Percentiles rank a stretch among this genome's conserved stretches.
These are phyloP conservation scores for Nannochloris sp. DNA, from an alignment of 139 green algal species.

Conservation along the genomic window DNA sequence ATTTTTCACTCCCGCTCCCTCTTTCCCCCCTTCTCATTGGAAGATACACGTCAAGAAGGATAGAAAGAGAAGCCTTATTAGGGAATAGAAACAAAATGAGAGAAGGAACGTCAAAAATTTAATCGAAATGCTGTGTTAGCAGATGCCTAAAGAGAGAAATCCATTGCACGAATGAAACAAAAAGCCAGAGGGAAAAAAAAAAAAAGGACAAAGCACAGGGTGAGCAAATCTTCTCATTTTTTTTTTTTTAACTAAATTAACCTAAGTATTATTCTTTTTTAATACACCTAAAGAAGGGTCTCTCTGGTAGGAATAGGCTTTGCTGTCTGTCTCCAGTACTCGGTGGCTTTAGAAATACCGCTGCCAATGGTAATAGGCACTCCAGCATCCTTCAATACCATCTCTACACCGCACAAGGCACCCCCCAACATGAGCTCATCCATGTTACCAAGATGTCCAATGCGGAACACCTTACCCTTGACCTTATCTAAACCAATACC, in stretches of 20 bases:
- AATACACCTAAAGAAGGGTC: constrained; percentile 4
- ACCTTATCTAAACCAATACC: constrained; percentile 85
- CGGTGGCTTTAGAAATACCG: constrained; percentile 62
- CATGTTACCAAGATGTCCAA: constrained; percentile 96
- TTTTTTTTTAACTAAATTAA: not conserved
- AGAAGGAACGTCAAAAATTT: too few relatives aligned
- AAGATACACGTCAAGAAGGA: too few relatives aligned
- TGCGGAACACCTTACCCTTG: constrained; percentile 93
- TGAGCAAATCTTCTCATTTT: not conserved
- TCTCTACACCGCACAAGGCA: constrained; percentile 83
- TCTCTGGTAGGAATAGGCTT: constrained; percentile 70
- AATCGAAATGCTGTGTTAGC: too few relatives aligned
- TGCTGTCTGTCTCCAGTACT: constrained; percentile 71
- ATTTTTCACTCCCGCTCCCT: too few relatives aligned
- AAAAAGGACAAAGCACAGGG: not conserved
- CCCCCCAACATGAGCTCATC: constrained; percentile 90
- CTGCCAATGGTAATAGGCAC: constrained; percentile 62
- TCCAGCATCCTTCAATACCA: constrained; percentile 83
- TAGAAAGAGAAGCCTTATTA: too few relatives aligned
- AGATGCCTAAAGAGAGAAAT: not conserved
- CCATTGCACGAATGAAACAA: not conserved
- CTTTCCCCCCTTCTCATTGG: too few relatives aligned
- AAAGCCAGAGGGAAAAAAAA: not conserved
- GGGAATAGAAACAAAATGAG: too few relatives aligned
- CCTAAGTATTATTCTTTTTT: not conserved